Evolutionary conservation across 352 stramenopile species (phyloP), one percentile per base, ranked within the genome.

Genomic region (Phytophthora sp.): DNA sequence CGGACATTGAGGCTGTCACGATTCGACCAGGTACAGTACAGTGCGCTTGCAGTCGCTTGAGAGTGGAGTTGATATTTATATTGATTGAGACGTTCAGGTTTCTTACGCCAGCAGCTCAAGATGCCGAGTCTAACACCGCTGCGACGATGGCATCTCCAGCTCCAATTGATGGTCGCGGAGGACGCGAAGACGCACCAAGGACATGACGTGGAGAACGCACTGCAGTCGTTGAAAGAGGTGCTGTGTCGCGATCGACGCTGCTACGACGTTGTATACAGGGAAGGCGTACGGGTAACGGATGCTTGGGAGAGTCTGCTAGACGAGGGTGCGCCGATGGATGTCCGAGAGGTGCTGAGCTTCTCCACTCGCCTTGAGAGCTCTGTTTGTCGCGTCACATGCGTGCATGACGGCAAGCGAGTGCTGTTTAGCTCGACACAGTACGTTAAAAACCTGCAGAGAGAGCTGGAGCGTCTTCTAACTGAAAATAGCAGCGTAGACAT

Each of bases 301-400:
- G 54, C 73, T 18, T 49, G 44, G 1, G 59, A 74, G 1, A 57
- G 31, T 23, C 30, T 88, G 24, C 55, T 84, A 13, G 82, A 89
- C 16, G 44, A n/a, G 1, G 31, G 18, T 21, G 60, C 53, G 15
- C 35, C 53, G 24, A 39, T 39, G 5, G 20, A 50, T 7, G 45
- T 69, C 5, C 47, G 54, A n/a, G 71, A 91, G 52, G 33, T 84
- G 2, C 46, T 91, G 36, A 74, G 69, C 52, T 91, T 91, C 47
- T 90, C 82, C 8, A 84, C 74, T 13, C 66, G 76, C 18, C 51
- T 15, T 13, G 15, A 66, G n/a, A 69, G 69, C 1, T 18, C 56
- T 1, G 71, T 76, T 13, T 75, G 57, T 15, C 76, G 83, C 9
- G 55, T 91, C 29, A 70, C 79, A 11, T 84, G 68, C 12, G 4